Base-by-base conservation (phyloP, 441 rosid species). In the Adansonia grandidieri region DNA sequence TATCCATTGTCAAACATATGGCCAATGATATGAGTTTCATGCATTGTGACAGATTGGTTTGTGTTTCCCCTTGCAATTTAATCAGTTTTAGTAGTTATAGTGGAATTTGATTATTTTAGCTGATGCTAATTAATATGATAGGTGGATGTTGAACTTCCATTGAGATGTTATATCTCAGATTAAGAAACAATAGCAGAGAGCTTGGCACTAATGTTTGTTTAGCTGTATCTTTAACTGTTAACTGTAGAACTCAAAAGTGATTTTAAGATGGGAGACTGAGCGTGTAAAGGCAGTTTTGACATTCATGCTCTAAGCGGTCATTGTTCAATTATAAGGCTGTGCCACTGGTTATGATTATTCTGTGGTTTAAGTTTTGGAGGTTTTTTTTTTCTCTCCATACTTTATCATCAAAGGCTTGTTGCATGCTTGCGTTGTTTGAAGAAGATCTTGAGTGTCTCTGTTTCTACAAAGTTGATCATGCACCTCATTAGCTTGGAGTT, bases 401-500 rank as follows among this genome's bases (percentile, higher is more conserved):
- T 60, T 60, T 60, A 15, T 44, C 4, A 47, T 42, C 48, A 45
- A 60, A 54, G 78, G 73, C 45, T 74, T 62, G 65, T 48, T 48
- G 40, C 1, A 32, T 32, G 37, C 37, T 32, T 32, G 37, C 56
- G 22, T 48, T 69, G 22, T 69, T 47, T 22, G 73, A 22, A 48
- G 48, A 48, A 69, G 20, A 22, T 69, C 73, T 69, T 14, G 42
- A 7, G 74, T 42, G 24, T 48, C 44, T 48, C 6, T 24, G 20
- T 50, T 70, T 37, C 58, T 50, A 24, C 9, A 14, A 53, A 37
- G 28, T 28, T 72, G 63, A 54, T 72, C 32, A 54, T 53, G 22
- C 64, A 72, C 63, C 62, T 54, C 13, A 28, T 24, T 50, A 15
- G 8, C 32, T 11, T 47, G 57, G 8, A 28, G 22, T 71, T 51